A percentile compares a stretch with the other conserved stretches of the same genome.
Evolutionary conservation across 306 rosid genomes (phyloP).

Genomic region (Cucurbita maxima): DNA sequence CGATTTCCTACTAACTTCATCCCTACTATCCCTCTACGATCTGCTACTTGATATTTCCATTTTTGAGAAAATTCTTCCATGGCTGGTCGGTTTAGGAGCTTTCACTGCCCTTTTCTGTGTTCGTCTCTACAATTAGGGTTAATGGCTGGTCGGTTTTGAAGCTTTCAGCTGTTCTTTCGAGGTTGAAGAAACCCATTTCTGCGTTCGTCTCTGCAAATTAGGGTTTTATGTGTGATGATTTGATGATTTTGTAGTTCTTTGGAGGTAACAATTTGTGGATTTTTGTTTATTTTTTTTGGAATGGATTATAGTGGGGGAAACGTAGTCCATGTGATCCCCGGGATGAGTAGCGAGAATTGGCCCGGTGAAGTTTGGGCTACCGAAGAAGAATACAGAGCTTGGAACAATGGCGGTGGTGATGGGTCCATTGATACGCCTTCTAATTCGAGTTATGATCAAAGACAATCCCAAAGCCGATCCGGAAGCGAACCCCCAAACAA

Average conservation of each 20-base stretch:
- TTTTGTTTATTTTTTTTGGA: not conserved
- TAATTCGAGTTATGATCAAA: constrained; percentile 56
- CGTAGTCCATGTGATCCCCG: constrained; percentile 69
- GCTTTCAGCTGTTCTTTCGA: not conserved
- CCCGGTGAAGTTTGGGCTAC: constrained; percentile 83
- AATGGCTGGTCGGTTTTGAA: not conserved
- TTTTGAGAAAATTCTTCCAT: not conserved
- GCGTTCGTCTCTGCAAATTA: not conserved
- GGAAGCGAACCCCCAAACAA: constrained; percentile 79
- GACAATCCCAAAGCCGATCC: constrained; percentile 50
- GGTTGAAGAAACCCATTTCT: not conserved
- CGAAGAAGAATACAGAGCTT: constrained; percentile 79
- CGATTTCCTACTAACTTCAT: not conserved
- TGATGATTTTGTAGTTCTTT: not conserved
- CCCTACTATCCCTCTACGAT: not conserved
- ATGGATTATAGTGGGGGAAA: constrained; percentile 65
- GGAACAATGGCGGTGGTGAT: constrained; percentile 34
- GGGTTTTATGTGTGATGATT: not conserved
- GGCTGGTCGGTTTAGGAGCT: no score
- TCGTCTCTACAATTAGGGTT: not conserved
- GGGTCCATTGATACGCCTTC: constrained; percentile 39
- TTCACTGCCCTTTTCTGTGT: no score
- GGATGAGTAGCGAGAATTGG: constrained; percentile 56
- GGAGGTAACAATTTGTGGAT: not conserved
- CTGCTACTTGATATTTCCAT: not conserved